Base-by-base conservation (phyloP, 2,329 filamentous ascomycete genomes). In the Fusarium sp. region DNA sequence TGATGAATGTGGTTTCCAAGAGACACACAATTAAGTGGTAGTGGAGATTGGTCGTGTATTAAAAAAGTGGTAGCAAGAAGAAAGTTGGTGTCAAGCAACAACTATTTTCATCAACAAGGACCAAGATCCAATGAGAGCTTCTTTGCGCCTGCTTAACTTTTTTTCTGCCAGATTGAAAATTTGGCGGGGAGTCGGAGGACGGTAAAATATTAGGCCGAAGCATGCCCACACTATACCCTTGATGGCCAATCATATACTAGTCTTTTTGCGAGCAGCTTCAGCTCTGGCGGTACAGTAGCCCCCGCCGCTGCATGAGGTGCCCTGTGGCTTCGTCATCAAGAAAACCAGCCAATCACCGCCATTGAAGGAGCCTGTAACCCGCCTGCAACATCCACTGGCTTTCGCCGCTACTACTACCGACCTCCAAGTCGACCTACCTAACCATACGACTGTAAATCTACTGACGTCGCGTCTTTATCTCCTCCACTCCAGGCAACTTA, bases 101-200 rank as follows among this genome's bases (percentile, higher is more conserved):
- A 26, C 39, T 68, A 49, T 69, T 60, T 67, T 69, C 40, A 49
- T 65, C 28, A 45, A 57, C 20, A 37, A 37, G 43, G 40, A 65
- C 41, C 37, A 37, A 48, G 56, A 69, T 59, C 58, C 56, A 49
- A 53, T 64, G 43, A 65, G 62, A 72, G 57, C 63, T 68, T 56
- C 57, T 41, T 62, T 56, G 41, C 43, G 30, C 40, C 47, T 58
- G 24, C 17, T 56, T 37, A 56, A 67, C 68, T 74, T 74, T 75
- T 75, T 76, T 77, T 70, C 61, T 70, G 68, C 61, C 55, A 19
- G n/a, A 35, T 48, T 60, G 70, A 75, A 76, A 74, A 76, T 77
- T 77, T 76, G 75, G 76, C 76, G 76, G 76, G 62, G 53, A 65
- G 62, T 14, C 62, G 60, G 62, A 37, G 15, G 10, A 53, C 67